Evolutionary conservation across 768 basidiomycete species (phyloP), one percentile per base, ranked within the genome.

Genomic region (Leccinum olivaceopallidum): DNA sequence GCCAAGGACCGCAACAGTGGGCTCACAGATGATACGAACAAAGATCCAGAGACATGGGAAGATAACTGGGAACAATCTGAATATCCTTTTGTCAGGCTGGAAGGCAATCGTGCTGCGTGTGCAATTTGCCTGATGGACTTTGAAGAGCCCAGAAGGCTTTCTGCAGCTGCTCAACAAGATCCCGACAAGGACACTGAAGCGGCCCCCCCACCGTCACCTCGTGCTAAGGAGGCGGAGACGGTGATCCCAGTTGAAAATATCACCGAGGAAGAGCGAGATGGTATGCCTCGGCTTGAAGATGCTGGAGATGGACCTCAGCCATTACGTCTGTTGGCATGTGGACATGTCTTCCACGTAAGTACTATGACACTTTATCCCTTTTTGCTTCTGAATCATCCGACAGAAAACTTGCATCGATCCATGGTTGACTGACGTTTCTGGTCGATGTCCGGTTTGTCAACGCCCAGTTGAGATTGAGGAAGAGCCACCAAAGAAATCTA

Each of bases 371-470:
- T 54, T 32, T 22, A 10, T 54, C 24, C 12, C 22, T 18, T 28
- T 50, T 37, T n/a, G 24, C 47, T 58, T 58, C 60, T 62, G 36
- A 60, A 34, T 32, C 22, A 20, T 59, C 13, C 36, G 59, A 22
- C 65, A 91, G 91, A 86, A 91, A 90, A 86, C 87, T 24, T 96
- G 94, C 71, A 75, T 95, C 48, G 94, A 96, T 69, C 91, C 92
- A 22, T 96, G 94, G 94, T 74, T 96, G 55, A 86, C 79, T 4
- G 87, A 90, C 61, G 87, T 93, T 14, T 92, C 90, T 30, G 94
- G 92, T 5, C 83, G 92, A 34, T 96, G 94, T 78, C 94, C 94
- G 7, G 85, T 89, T 18, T 96, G 94, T 71, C 92, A 95, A 71
- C 78, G 86, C 34, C 77, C 85, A 26, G 91, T 94, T 14, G 85